Conservation (phyloP, 345 rosid genomes). For the Eucalyptus virginea region DNA sequence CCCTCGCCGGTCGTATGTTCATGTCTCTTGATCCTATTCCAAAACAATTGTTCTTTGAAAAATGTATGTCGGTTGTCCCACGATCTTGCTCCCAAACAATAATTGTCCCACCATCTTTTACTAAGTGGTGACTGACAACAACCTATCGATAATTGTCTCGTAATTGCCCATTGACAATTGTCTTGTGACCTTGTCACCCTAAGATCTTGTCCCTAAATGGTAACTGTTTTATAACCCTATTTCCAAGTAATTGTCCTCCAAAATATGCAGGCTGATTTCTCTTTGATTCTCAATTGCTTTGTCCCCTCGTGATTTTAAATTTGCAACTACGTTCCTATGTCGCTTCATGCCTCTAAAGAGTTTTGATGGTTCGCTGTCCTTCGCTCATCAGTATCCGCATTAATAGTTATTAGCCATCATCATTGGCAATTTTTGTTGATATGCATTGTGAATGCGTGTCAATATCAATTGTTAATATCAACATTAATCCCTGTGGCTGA, state of each 20-base stretch:
- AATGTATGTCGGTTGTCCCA: not conserved
- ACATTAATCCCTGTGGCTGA: not conserved
- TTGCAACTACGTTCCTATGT: not conserved
- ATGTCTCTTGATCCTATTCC: too few species aligned
- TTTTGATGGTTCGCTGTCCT: not conserved
- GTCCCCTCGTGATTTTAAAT: not conserved
- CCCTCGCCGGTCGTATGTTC: rapidly evolving
- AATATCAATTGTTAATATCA: not conserved
- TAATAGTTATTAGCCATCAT: not conserved
- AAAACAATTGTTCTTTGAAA: too few species aligned
- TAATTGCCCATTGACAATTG: too few species aligned
- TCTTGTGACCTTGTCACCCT: not conserved
- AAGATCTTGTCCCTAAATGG: too few species aligned
- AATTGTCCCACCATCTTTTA: too few species aligned
- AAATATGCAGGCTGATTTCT: not conserved
- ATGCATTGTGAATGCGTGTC: not conserved
- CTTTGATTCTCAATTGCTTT: not conserved
- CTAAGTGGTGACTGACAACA: not conserved
- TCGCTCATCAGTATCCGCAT: too few species aligned
- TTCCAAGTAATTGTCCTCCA: not conserved
- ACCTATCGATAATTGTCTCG: too few species aligned
- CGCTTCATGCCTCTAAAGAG: not conserved
- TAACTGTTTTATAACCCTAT: not conserved
- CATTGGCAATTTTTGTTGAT: not conserved
- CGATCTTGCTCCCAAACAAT: not conserved